Percentiles rank a stretch among this genome's conserved stretches.
Evolutionary conservation across 2,329 filamentous ascomycete genomes (phyloP).

Genomic region (Xylaria multiplex): DNA sequence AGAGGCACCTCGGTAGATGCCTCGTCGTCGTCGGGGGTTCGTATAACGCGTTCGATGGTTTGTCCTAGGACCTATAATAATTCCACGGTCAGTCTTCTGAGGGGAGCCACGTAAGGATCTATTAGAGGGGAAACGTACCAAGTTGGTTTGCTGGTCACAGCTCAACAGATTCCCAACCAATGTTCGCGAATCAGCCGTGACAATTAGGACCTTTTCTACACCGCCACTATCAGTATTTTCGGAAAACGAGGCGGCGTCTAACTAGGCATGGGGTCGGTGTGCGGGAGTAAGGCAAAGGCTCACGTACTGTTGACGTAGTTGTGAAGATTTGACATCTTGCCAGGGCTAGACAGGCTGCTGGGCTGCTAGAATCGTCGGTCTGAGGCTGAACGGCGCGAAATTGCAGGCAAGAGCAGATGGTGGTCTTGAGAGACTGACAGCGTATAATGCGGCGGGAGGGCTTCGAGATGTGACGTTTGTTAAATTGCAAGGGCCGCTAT

Average conservation of each 20-base stretch:
- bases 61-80: conserved; percentile 74
- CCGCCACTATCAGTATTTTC: conserved; percentile 47
- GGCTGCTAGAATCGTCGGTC: background rate
- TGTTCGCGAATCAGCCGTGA: conserved; percentile 92
- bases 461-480: conserved; percentile 6
- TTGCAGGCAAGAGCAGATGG: background rate
- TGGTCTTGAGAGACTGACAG: background rate
- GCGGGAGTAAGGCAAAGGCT: conserved; percentile 11
- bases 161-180: conserved; percentile 83
- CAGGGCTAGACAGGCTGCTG: background rate
- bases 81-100: conserved; percentile 12
- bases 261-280: background rate
- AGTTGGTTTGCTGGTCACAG: conserved; percentile 91
- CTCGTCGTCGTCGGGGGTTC: conserved; percentile 83
- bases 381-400: background rate
- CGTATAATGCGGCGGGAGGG: background rate
- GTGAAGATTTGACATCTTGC: conserved; percentile 49
- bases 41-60: conserved; percentile 90
- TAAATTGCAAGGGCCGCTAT: background rate
- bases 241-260: conserved; percentile 26
- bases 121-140: conserved; percentile 57
- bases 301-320: conserved; percentile 49
- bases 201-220: conserved; percentile 87
- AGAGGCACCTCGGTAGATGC: conserved; percentile 82
- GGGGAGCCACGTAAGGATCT: background rate